Conservation (phyloP, 768 basidiomycete genomes). For the Gymnopilus junonius region DNA sequence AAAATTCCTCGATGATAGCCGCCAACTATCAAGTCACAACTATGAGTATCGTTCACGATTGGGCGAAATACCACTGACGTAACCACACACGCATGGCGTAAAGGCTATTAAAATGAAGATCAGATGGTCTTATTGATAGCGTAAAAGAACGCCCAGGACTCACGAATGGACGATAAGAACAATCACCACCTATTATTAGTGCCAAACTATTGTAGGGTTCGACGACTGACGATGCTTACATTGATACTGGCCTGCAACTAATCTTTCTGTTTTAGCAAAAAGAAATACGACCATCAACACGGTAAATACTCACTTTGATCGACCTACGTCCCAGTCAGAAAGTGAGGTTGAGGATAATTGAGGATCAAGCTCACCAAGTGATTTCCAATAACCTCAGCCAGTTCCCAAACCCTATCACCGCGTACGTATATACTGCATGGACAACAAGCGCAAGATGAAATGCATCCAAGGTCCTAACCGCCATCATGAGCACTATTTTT, state of each 20-base stretch:
- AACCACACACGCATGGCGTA: conserved; percentile 52
- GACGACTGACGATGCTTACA: too few species aligned
- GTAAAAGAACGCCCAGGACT: conserved; percentile 12
- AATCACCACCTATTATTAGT: conserved; percentile 49
- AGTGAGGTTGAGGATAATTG: not conserved
- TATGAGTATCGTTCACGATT: not conserved
- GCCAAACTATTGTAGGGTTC: too few species aligned
- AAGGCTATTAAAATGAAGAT: conserved; percentile 29
- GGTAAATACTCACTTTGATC: conserved; percentile 31
- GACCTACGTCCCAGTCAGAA: conserved; percentile 29
- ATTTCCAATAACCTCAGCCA: conserved; percentile 26
- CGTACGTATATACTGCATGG: conserved; percentile 40
- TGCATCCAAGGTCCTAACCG: conserved; percentile 36
- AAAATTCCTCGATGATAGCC: conserved; percentile 30
- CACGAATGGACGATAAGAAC: conserved; percentile 49
- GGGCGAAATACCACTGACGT: conserved; percentile 35
- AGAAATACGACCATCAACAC: not conserved
- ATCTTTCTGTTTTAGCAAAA: not conserved
- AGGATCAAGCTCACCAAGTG: conserved; percentile 31
- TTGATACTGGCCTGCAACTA: conserved; percentile 49
- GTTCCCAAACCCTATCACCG: conserved; percentile 40
- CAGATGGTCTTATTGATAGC: not conserved
- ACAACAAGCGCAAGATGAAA: conserved; percentile 38
- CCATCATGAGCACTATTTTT: not conserved
- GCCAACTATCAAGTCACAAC: conserved; percentile 16